These are phyloP conservation scores for Pichia scutulata DNA, from an alignment of 805 yeast species.

Conservation along the genomic window DNA sequence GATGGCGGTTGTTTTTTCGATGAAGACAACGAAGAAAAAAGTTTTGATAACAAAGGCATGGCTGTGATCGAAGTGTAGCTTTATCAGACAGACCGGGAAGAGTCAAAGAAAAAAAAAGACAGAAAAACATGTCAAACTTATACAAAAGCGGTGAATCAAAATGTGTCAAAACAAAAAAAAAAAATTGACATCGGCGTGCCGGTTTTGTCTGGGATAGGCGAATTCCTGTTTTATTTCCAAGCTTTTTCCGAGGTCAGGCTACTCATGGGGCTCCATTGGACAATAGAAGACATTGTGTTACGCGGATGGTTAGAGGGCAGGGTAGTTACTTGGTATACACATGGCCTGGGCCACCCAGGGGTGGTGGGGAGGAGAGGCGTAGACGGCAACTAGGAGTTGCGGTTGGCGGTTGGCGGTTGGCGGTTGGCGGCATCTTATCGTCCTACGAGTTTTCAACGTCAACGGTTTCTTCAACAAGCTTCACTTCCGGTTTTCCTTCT, in stretches of 20 bases:
- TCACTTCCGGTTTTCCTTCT: background rate
- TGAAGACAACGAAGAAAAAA: background rate
- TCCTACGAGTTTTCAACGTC: conserved; percentile 6
- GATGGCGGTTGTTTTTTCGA: background rate
- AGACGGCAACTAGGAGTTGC: too few relatives aligned
- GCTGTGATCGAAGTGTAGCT: background rate
- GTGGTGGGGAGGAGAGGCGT: background rate
- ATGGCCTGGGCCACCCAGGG: too few relatives aligned
- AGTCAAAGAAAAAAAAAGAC: background rate
- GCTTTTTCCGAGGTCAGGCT: too few relatives aligned
- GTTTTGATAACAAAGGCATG: background rate
- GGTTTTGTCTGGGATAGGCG: too few relatives aligned
- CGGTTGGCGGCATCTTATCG: background rate
- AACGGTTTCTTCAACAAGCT: conserved; percentile 12
- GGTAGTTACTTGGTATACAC: too few relatives aligned
- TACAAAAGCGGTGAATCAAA: background rate
- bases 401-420: too few relatives aligned
- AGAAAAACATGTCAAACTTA: background rate
- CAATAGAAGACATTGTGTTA: too few relatives aligned
- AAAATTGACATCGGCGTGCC: background rate
- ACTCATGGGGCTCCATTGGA: too few relatives aligned
- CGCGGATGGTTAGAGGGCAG: too few relatives aligned
- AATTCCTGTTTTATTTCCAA: too few relatives aligned
- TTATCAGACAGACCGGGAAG: too few relatives aligned
- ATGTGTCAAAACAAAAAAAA: background rate